Base-by-base conservation (phyloP, 495 filamentous ascomycete species). In the Articulospora tetracladia region DNA sequence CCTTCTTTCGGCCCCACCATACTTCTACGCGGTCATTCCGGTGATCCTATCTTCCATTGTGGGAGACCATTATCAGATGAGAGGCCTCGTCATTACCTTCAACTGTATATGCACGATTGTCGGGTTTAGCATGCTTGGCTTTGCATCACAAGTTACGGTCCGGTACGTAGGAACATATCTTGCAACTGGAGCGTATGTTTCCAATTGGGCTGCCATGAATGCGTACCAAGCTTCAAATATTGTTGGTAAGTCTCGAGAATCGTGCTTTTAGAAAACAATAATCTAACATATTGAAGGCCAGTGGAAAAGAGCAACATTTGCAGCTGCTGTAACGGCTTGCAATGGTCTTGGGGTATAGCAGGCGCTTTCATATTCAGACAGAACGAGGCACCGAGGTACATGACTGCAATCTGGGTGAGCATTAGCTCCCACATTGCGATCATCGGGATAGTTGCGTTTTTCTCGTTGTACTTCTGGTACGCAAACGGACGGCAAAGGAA, bases 341-440 rank as follows among this genome's bases (percentile, higher is more conserved):
- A 91, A 91, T 68, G 89, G 89, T 0, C 78, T 88, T 2, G 89
- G 89, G 88, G 88, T 1, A 87, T 93, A 57, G 88, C 88, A 1
- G 89, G 89, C 1, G 87, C 84, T 66, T 92, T 83, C 69, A 91
- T 92, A 57, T 86, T 92, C 1, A 73, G 84, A 11, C 78, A 82
- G 54, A 69, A 77, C 8, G 87, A 92, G 62, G 88, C 88, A 1
- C 88, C 89, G 10, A 67, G 74, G 61, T 91, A 91, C 68, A 68
- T 77, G 26, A 91, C 87, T 0, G 88, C 88, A 1, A 79, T 91
- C 2, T 90, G 86, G 84, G 79, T 89, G 13, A 87, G 83, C 0
- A 86, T 91, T 50, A 85, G 84, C 72, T 87, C 86, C 8, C 88
- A 91, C 68, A 76, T 88, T 13, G 53, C 89, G 51, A 85, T 91